These are phyloP conservation scores for Schizosaccharomyces versatilis DNA, from an alignment of 1,139 yeast genomes.

Conservation along the genomic window DNA sequence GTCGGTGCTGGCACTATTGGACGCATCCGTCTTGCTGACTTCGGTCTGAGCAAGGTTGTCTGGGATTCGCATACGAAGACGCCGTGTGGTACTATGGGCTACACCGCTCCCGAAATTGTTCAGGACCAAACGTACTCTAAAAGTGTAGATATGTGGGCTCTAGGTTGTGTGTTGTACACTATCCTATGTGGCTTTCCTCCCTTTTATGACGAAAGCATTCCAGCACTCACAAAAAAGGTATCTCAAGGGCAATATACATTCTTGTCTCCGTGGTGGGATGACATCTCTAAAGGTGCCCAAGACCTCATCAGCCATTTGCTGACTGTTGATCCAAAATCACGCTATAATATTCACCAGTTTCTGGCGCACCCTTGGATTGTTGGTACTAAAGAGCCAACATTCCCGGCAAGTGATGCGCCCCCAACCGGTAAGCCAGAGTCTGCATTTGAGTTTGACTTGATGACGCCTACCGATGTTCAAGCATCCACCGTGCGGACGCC, in stretches of 20 bases:
- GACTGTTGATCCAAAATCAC: constrained; percentile 57
- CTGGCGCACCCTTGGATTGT: constrained; percentile 70
- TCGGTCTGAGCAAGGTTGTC: constrained; percentile 74
- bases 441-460: background rate
- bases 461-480: background rate
- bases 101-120: constrained; percentile 88
- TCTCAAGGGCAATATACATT: constrained; percentile 66
- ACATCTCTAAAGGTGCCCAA: constrained; percentile 59
- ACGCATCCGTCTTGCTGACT: constrained; percentile 66
- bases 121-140: constrained; percentile 67
- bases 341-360: constrained; percentile 51
- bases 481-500: constrained; percentile 35
- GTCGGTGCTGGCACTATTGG: constrained; percentile 87
- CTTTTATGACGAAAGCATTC: constrained; percentile 72
- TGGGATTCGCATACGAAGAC: constrained; percentile 49
- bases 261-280: constrained; percentile 94
- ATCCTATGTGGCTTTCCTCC: constrained; percentile 91
- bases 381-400: constrained; percentile 15
- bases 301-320: constrained; percentile 50
- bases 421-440: background rate
- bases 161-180: constrained; percentile 81
- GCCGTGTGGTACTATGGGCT: constrained; percentile 79
- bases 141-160: constrained; percentile 88
- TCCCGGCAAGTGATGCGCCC: constrained; percentile 4
- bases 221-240: constrained; percentile 60